These are phyloP conservation scores for Nectriaceae sp. DNA, from an alignment of 2,329 filamentous ascomycete genomes.

Conservation along the genomic window DNA sequence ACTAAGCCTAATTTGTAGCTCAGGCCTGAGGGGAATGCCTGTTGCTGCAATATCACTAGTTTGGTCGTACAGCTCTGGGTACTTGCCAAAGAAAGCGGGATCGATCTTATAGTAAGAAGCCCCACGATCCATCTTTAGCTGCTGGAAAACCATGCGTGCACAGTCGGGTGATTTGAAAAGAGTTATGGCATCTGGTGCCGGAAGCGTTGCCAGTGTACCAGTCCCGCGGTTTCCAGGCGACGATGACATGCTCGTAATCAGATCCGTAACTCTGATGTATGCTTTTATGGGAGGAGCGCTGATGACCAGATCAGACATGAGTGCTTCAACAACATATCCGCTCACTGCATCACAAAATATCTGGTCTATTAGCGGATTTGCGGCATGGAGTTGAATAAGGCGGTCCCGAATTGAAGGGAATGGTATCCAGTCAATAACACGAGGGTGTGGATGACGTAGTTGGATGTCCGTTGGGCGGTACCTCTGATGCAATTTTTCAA, in stretches of 20 bases:
- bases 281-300: slow-evolving; percentile 27
- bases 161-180: slow-evolving; percentile 26
- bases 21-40: slow-evolving; percentile 32
- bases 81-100: slow-evolving; percentile 33
- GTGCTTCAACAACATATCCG: slow-evolving; percentile 32
- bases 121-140: slow-evolving; percentile 34
- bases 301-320: slow-evolving; percentile 30
- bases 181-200: slow-evolving; percentile 23
- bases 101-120: slow-evolving; percentile 36
- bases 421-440: slow-evolving; percentile 34
- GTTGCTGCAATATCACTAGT: slow-evolving; percentile 26
- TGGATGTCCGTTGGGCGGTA: slow-evolving; percentile 32
- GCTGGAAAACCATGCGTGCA: slow-evolving; percentile 28
- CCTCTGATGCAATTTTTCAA: slow-evolving; percentile 26
- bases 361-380: slow-evolving; percentile 33
- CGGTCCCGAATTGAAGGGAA: slow-evolving; percentile 32
- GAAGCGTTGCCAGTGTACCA: slow-evolving; percentile 15
- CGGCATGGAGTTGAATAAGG: slow-evolving; percentile 31
- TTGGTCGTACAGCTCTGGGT: slow-evolving; percentile 33
- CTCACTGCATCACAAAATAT: slow-evolving; percentile 37
- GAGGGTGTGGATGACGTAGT: slow-evolving; percentile 21
- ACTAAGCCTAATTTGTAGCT: slow-evolving; percentile 30
- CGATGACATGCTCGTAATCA: slow-evolving; percentile 30
- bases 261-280: slow-evolving; percentile 32
- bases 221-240: background rate